Conservation (phyloP, 768 basidiomycete species). For the Mycena epipterygia region DNA sequence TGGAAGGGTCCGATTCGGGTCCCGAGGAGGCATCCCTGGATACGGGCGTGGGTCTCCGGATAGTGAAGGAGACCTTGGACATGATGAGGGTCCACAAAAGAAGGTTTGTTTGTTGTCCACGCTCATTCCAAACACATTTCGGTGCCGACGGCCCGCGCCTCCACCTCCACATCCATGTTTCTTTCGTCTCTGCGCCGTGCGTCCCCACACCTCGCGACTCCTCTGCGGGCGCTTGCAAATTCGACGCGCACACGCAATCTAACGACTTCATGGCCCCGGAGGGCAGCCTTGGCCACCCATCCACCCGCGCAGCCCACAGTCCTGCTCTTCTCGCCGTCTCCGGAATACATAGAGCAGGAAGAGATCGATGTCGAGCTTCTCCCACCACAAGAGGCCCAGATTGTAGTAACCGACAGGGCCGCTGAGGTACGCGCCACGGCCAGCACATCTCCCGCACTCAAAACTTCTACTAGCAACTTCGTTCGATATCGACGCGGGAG, state of each 20-base stretch:
- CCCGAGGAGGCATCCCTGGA: constrained; percentile 76
- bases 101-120: constrained; percentile 1
- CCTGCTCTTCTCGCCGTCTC: constrained; percentile 64
- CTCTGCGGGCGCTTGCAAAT: neutral
- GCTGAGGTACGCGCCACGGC: constrained; percentile 68
- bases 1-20: constrained; percentile 67
- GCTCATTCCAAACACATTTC: neutral
- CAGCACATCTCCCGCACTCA: constrained; percentile 14
- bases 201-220: neutral
- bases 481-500: constrained; percentile 74
- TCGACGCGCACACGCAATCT: constrained; percentile 33
- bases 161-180: constrained; percentile 4
- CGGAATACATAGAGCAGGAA: constrained; percentile 66
- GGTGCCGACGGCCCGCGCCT: neutral
- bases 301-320: constrained; percentile 63
- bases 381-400: constrained; percentile 63
- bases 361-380: constrained; percentile 76
- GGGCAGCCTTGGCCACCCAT: constrained; percentile 55
- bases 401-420: constrained; percentile 79
- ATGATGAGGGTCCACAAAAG: constrained; percentile 30
- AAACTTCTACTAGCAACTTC: constrained; percentile 75
- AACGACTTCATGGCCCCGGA: constrained; percentile 39
- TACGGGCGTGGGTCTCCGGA: constrained; percentile 81
- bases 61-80: constrained; percentile 83
- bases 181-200: constrained; percentile 18